Conservation (phyloP, 2,329 filamentous ascomycete species). For the Cladophialophora bantiana region DNA sequence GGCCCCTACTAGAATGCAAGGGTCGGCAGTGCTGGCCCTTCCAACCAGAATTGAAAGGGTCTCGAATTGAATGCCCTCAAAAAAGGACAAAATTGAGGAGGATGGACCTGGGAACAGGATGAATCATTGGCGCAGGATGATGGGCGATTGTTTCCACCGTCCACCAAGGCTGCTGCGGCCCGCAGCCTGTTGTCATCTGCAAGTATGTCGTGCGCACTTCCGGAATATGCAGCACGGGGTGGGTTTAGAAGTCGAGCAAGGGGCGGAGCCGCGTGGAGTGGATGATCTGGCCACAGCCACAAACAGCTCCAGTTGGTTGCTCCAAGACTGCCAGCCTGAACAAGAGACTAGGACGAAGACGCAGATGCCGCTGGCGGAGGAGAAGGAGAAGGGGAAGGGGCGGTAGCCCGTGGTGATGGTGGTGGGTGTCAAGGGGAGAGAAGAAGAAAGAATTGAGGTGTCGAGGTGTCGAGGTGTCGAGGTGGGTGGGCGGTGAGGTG, state of each 20-base stretch:
- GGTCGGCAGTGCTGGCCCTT: slow-evolving; percentile 10
- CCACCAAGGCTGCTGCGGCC: slow-evolving; percentile 26
- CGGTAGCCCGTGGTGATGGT: background rate
- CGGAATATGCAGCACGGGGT: slow-evolving; percentile 19
- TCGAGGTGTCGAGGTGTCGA: background rate
- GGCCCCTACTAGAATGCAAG: background rate
- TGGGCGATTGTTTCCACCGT: slow-evolving; percentile 17
- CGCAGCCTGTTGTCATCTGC: slow-evolving; percentile 33
- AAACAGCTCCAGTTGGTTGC: slow-evolving; percentile 19
- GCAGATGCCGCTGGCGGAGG: background rate
- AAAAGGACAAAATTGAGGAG: slow-evolving; percentile 13
- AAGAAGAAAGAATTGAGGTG: background rate
- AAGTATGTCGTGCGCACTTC: slow-evolving; percentile 36
- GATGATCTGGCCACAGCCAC: slow-evolving; percentile 1
- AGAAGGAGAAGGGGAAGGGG: background rate
- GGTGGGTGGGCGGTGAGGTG: background rate
- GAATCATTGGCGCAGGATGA: background rate
- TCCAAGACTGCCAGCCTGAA: slow-evolving; percentile 3
- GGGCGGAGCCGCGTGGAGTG: slow-evolving; percentile 30
- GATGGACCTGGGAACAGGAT: background rate
- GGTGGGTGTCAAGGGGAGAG: slow-evolving; percentile 10
- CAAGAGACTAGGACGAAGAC: background rate
- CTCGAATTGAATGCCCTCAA: slow-evolving; percentile 1
- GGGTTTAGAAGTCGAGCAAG: slow-evolving; percentile 24
- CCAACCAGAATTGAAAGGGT: slow-evolving; percentile 15